Evolutionary conservation across 192 early-diverging fungal genomes (phyloP).

Genomic region (Rhizoclosmatium sp.): DNA sequence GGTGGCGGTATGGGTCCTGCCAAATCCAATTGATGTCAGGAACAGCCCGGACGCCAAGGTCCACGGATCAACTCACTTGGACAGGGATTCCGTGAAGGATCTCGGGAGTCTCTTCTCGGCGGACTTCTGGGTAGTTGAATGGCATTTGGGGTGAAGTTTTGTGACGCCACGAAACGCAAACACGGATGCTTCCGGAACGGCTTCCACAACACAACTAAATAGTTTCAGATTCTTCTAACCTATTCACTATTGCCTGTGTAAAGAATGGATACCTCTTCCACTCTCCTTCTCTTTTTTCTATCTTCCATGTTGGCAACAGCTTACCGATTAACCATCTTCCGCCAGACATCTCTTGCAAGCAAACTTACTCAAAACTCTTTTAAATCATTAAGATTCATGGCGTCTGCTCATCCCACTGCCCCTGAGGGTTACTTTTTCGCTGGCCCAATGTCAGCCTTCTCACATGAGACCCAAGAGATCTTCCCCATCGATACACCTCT

Average conservation of each 20-base stretch:
- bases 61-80: not conserved
- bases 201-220: no score
- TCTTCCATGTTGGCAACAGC: no score
- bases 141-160: not conserved
- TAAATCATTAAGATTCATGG: not conserved
- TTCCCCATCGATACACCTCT: constrained; percentile 33
- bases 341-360: no score
- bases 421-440: constrained; percentile 29
- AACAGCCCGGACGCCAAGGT: not conserved
- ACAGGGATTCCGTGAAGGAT: constrained; percentile 20
- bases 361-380: no score
- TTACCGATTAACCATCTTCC: no score
- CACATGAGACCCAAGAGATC: constrained; percentile 16
- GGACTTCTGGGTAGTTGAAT: constrained; percentile 49
- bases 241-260: no score
- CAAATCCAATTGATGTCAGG: not conserved
- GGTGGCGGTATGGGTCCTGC: constrained; percentile 67
- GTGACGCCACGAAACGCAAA: not conserved
- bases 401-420: not conserved
- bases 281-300: no score
- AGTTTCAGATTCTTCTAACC: no score
- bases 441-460: constrained; percentile 21
- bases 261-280: no score
- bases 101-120: constrained; percentile 48
- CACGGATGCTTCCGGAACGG: no score